phyloP scores from a whole-genome alignment of 371 early-diverging fungal species.

The Capillidium rhysosporum region DNA sequence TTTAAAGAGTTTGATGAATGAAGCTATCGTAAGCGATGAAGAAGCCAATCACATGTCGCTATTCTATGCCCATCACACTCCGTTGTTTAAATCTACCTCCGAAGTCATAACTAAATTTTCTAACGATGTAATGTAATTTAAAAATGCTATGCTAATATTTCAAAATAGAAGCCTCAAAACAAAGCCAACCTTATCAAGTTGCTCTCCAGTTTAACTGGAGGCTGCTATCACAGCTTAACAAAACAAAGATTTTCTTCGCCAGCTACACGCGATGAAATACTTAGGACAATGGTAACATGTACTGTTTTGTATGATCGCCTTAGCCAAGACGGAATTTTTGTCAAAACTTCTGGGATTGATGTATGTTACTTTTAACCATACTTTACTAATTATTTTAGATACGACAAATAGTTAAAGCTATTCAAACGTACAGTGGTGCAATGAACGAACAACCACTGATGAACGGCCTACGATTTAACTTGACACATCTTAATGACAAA shows the following conservation, averaged over 20 bases:
- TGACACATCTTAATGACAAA: slow-evolving; percentile 61
- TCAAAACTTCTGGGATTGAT: slow-evolving; percentile 53
- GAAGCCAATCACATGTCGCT: slow-evolving; percentile 81
- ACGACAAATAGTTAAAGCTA: slow-evolving; percentile 43
- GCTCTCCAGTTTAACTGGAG: slow-evolving; percentile 39
- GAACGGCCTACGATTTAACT: slow-evolving; percentile 54
- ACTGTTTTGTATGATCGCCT: slow-evolving; percentile 83
- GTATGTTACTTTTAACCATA: slow-evolving; percentile 19
- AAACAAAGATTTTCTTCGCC: slow-evolving; percentile 20
- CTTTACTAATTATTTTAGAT: slow-evolving; percentile 15
- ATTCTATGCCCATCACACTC: slow-evolving; percentile 86
- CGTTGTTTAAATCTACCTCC: slow-evolving; percentile 70
- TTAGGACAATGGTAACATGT: slow-evolving; percentile 71
- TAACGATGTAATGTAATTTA: slow-evolving; percentile 15
- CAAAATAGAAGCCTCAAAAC: slow-evolving; percentile 13
- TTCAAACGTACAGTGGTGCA: slow-evolving; percentile 34
- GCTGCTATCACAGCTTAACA: slow-evolving; percentile 40
- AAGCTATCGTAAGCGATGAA: slow-evolving; percentile 34
- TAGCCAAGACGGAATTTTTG: slow-evolving; percentile 54
- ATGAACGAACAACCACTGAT: slow-evolving; percentile 27
- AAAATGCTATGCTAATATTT: neutral
- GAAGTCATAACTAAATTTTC: slow-evolving; percentile 44
- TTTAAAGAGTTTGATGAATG: neutral
- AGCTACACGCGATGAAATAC: slow-evolving; percentile 27
- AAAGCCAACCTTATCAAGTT: slow-evolving; percentile 29